These are phyloP conservation scores for Nicotiana otophora DNA, from an alignment of 257 asterid genomes.

Conservation along the genomic window DNA sequence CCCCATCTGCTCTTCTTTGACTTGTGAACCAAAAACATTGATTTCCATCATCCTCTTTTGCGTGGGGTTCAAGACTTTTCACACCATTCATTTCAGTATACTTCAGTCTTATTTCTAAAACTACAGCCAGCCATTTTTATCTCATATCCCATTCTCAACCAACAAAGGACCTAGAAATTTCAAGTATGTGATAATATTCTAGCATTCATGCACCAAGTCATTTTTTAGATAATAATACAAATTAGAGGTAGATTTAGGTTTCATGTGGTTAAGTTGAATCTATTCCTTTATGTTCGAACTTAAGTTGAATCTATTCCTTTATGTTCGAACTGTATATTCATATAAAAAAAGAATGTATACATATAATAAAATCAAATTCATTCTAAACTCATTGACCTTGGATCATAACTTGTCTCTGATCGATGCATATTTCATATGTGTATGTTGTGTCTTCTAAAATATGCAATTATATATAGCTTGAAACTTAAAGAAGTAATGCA, in stretches of 20 bases:
- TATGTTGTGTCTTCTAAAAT: too few species aligned
- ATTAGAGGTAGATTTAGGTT: background rate
- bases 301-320: background rate
- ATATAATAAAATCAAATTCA: too few species aligned
- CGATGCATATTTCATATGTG: background rate
- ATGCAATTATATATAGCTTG: background rate
- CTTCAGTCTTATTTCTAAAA: background rate
- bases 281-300: background rate
- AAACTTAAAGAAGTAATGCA: background rate
- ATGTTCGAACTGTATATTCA: background rate
- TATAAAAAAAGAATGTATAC: too few species aligned
- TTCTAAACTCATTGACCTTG: background rate
- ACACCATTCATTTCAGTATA: background rate
- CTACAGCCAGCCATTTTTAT: background rate
- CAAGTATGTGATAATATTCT: background rate
- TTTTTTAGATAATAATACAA: background rate
- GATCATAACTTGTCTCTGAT: background rate
- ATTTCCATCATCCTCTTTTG: background rate
- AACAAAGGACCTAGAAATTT: slow-evolving; percentile 1
- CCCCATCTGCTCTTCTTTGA: slow-evolving; percentile 11
- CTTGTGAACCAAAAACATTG: slow-evolving; percentile 3
- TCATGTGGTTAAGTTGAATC: background rate
- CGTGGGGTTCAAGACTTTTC: slow-evolving; percentile 12
- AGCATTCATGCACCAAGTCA: background rate
- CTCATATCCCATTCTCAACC: background rate